A percentile compares a stretch with the other conserved stretches of the same genome.
phyloP scores from a whole-genome alignment of 306 rosid genomes.

The cucumber (Cucumis sativus) region Cucumber_9930_V3 NC_026656.2:24174501-24175000 shows the following conservation, averaged over 20 bases:
- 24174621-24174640: conserved; percentile 30
- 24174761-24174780: conserved; percentile 99
- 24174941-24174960: neutral
- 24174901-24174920: conserved; percentile 62
- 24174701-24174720: conserved; percentile 36
- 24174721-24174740: conserved; percentile 45
- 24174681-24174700: conserved; percentile 27
- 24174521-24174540: conserved; percentile 10
- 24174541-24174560: neutral
- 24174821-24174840: conserved; percentile 75
- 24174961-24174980: neutral
- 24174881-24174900: conserved; percentile 95
- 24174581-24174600: conserved; percentile 44
- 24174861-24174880: conserved; percentile 85
- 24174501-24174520: neutral
- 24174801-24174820: conserved; percentile 92
- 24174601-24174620: conserved; percentile 41
- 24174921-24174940: conserved; percentile 29
- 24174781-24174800: conserved; percentile 87
- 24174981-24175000: neutral
- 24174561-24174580: conserved; percentile 65
- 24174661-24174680: conserved; percentile 53
- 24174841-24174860: conserved; percentile 90
- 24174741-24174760: conserved; percentile 49
- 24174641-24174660: conserved; percentile 42